A percentile compares a stretch with the other conserved stretches of the same genome.
Evolutionary conservation across 192 early-diverging fungal species (phyloP).

Genomic region (Globomyces pollinis-pini): DNA sequence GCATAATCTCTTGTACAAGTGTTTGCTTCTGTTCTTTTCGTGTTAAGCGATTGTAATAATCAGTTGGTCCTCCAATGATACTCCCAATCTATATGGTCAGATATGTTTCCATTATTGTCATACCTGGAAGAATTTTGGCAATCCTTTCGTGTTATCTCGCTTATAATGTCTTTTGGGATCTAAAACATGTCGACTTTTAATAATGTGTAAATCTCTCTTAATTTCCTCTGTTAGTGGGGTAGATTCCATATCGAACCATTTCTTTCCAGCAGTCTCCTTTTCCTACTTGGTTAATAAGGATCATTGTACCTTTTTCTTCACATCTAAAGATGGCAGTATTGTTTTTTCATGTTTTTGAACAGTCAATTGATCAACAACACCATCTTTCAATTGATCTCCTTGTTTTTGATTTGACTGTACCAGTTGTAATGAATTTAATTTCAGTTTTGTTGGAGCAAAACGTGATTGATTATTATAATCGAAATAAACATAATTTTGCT

Average conservation of each 20-base stretch:
- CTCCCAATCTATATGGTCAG: conserved; percentile 58
- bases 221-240: conserved; percentile 79
- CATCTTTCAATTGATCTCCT: background rate
- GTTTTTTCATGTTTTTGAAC: too few species aligned
- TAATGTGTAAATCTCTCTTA: conserved; percentile 80
- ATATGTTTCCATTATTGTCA: background rate
- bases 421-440: background rate
- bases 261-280: background rate
- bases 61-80: conserved; percentile 80
- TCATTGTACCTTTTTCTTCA: too few species aligned
- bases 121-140: conserved; percentile 90
- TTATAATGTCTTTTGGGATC: conserved; percentile 94
- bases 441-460: too few species aligned
- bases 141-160: conserved; percentile 53
- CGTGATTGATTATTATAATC: too few species aligned
- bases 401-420: background rate
- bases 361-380: too few species aligned
- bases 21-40: conserved; percentile 77
- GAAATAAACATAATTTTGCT: too few species aligned
- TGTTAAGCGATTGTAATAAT: conserved; percentile 73
- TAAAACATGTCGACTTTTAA: conserved; percentile 77
- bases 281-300: background rate
- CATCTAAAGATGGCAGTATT: too few species aligned
- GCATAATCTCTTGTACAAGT: conserved; percentile 82
- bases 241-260: conserved; percentile 71